Percentiles rank a stretch among this genome's conserved stretches.
Evolutionary conservation across 1,284 basidiomycete genomes (phyloP).

Genomic region (Ganoderma leucocontextum): DNA sequence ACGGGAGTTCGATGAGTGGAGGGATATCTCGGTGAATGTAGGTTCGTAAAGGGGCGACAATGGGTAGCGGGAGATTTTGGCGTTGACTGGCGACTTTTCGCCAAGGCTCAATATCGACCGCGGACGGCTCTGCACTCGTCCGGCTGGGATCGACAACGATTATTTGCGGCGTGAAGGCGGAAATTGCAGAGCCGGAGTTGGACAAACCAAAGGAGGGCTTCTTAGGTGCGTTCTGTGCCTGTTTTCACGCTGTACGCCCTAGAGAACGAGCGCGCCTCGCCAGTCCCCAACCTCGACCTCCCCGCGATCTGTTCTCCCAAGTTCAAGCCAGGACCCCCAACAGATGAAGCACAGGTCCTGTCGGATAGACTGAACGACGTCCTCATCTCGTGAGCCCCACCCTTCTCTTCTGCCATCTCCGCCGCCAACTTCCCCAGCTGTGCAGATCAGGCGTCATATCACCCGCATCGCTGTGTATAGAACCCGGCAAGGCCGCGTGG

Average conservation of each 20-base stretch:
- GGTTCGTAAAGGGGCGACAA: constrained; percentile 56
- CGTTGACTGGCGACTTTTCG: constrained; percentile 6
- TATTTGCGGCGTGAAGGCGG: constrained; percentile 94
- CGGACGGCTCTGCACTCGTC: constrained; percentile 90
- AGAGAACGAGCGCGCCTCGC: background rate
- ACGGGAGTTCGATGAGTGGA: constrained; percentile 65
- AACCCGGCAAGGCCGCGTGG: constrained; percentile 86
- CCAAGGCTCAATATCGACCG: constrained; percentile 87
- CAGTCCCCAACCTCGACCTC: constrained; percentile 90
- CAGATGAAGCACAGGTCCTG: constrained; percentile 90
- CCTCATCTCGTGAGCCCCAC: constrained; percentile 67
- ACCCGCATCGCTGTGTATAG: constrained; percentile 79
- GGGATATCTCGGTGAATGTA: constrained; percentile 75
- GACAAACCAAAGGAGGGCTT: constrained; percentile 81
- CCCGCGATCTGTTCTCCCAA: constrained; percentile 91
- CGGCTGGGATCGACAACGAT: constrained; percentile 91
- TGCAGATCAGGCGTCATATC: constrained; percentile 76
- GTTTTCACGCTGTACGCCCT: background rate
- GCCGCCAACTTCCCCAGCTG: background rate
- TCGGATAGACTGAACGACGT: constrained; percentile 85
- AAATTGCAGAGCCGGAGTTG: constrained; percentile 88
- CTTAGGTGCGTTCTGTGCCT: constrained; percentile 63
- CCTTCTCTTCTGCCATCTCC: constrained; percentile 7
- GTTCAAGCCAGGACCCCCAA: constrained; percentile 95
- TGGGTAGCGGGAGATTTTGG: background rate